These are phyloP conservation scores for Candida adriatica DNA, from an alignment of 805 yeast genomes.

Conservation along the genomic window DNA sequence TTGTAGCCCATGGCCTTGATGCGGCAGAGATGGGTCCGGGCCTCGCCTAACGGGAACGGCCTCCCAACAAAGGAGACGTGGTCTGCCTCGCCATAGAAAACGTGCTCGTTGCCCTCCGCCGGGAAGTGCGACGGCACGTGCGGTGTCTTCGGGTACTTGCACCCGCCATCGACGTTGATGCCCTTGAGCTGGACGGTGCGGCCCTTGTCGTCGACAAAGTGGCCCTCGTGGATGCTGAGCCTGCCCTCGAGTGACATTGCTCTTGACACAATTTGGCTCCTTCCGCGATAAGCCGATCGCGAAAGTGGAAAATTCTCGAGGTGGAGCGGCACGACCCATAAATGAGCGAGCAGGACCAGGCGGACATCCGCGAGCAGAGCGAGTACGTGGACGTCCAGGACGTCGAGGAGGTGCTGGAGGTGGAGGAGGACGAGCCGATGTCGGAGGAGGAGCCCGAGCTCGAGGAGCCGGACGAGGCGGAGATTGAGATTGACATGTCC, in stretches of 20 bases:
- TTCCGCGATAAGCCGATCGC: background rate
- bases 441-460: slow-evolving; percentile 22
- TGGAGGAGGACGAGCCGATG: slow-evolving; percentile 22
- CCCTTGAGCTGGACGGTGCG: slow-evolving; percentile 66
- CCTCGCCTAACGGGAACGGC: slow-evolving; percentile 74
- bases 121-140: slow-evolving; percentile 32
- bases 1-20: slow-evolving; percentile 81
- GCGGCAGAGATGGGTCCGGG: slow-evolving; percentile 58
- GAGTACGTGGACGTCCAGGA: slow-evolving; percentile 36
- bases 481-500: slow-evolving; percentile 75
- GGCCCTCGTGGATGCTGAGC: slow-evolving; percentile 32
- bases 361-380: slow-evolving; percentile 19
- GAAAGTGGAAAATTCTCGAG: slow-evolving; percentile 1
- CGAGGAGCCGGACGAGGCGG: slow-evolving; percentile 34
- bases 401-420: slow-evolving; percentile 34
- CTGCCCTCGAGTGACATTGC: slow-evolving; percentile 3
- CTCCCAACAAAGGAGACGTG: slow-evolving; percentile 74
- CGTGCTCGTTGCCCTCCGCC: slow-evolving; percentile 24
- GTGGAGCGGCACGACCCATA: background rate
- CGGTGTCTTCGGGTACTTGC: slow-evolving; percentile 65
- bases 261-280: background rate
- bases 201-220: slow-evolving; percentile 49
- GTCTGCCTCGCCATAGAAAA: slow-evolving; percentile 68
- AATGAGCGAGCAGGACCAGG: no score
- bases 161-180: slow-evolving; percentile 69